Evolutionary conservation across 805 yeast species (phyloP).

Genomic region (Suhomyces sp.): DNA sequence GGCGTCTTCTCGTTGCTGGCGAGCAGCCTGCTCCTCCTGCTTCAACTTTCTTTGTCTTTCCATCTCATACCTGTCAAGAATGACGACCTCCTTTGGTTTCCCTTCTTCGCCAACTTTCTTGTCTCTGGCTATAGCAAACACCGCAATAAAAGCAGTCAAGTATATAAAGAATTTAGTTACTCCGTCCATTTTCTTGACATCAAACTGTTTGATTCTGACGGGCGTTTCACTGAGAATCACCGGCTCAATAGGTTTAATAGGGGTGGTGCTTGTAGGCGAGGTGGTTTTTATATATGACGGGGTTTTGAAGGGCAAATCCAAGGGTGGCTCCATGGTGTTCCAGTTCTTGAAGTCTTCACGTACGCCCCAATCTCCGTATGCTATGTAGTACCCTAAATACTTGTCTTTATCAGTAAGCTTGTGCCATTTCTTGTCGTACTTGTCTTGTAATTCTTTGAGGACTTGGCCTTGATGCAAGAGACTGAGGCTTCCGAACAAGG

Average conservation of each 20-base stretch:
- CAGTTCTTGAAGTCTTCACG: constrained; percentile 54
- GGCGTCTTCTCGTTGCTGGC: constrained; percentile 8
- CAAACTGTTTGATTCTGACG: constrained; percentile 44
- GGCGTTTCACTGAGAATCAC: constrained; percentile 44
- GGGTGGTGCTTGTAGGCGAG: constrained; percentile 22
- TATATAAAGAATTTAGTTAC: constrained; percentile 53
- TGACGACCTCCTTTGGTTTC: constrained; percentile 36
- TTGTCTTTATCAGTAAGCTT: constrained; percentile 48
- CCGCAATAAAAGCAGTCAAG: constrained; percentile 43
- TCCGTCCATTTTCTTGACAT: constrained; percentile 53
- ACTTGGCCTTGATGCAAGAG: constrained; percentile 58
- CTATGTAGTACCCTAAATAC: constrained; percentile 55
- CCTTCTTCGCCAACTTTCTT: constrained; percentile 46
- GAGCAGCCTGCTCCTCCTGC: constrained; percentile 12
- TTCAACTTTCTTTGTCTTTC: constrained; percentile 18
- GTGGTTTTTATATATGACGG: constrained; percentile 33
- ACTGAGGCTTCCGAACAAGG: constrained; percentile 28
- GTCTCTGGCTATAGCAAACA: constrained; percentile 56
- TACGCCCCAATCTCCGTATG: constrained; percentile 72
- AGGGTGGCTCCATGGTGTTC: constrained; percentile 45
- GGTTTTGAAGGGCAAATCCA: constrained; percentile 55
- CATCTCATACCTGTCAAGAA: constrained; percentile 37
- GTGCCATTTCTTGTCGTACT: constrained; percentile 55
- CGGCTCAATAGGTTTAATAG: constrained; percentile 34
- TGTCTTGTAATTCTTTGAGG: constrained; percentile 48